A percentile compares a stretch with the other conserved stretches of the same genome.
Conservation (phyloP, 495 filamentous ascomycete species). For the Aspergillus sparsus region DNA sequence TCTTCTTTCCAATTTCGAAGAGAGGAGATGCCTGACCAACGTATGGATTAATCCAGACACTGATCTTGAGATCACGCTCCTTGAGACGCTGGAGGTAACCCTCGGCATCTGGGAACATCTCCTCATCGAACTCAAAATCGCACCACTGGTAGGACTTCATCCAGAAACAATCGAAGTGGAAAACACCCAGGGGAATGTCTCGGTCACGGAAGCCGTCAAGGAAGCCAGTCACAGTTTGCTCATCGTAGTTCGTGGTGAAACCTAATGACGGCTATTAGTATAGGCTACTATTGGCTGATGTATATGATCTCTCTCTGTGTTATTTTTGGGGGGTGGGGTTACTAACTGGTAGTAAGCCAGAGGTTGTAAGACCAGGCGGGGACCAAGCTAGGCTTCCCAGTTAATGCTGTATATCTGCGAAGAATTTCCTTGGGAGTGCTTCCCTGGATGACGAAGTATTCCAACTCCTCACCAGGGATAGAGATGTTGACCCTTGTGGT, state of each 20-base stretch:
- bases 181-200: constrained; percentile 66
- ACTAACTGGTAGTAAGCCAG: constrained; percentile 63
- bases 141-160: constrained; percentile 69
- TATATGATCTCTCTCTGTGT: no score
- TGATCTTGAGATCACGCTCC: constrained; percentile 60
- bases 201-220: constrained; percentile 66
- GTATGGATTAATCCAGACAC: constrained; percentile 74
- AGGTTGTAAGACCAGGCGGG: constrained; percentile 72
- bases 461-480: constrained; percentile 60
- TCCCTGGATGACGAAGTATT: constrained; percentile 66
- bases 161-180: constrained; percentile 75
- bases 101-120: constrained; percentile 69
- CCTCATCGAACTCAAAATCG: constrained; percentile 68
- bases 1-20: constrained; percentile 63
- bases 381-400: constrained; percentile 58
- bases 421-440: constrained; percentile 67
- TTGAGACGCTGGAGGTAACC: constrained; percentile 65
- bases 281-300: no score
- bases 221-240: constrained; percentile 65
- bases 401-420: constrained; percentile 60
- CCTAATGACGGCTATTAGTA: constrained; percentile 17
- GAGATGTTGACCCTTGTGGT: constrained; percentile 65
- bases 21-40: constrained; percentile 66
- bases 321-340: background rate
- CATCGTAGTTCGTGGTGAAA: constrained; percentile 72